Conservation (phyloP, 305 asterid genomes). For the Stenogyne calaminthoides region DNA sequence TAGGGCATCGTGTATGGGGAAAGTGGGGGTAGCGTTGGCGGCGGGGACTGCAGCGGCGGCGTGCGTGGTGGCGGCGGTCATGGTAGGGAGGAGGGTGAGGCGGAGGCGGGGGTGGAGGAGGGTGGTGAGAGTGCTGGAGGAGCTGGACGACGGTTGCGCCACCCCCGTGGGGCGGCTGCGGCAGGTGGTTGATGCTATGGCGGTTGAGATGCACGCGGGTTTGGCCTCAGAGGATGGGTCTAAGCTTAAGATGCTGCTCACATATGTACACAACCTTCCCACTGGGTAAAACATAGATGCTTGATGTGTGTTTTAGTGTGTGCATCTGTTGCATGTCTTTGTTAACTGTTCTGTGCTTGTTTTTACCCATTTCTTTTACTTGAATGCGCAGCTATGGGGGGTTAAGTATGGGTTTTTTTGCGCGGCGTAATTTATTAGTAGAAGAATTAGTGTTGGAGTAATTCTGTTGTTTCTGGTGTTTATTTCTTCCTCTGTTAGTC, state of each 20-base stretch:
- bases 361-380: conserved; percentile 4
- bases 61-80: conserved; percentile 62
- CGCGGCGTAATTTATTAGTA: no score
- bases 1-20: conserved; percentile 49
- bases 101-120: conserved; percentile 70
- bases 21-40: conserved; percentile 57
- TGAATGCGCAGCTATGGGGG: not conserved
- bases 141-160: conserved; percentile 69
- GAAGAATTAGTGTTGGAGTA: not conserved
- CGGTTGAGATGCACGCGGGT: conserved; percentile 97
- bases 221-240: conserved; percentile 92
- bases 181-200: conserved; percentile 92
- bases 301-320: conserved; percentile 8
- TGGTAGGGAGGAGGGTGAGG: conserved; percentile 58
- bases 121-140: conserved; percentile 66
- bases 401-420: no score
- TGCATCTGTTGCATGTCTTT: conserved; percentile 22
- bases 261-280: conserved; percentile 74
- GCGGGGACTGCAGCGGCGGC: conserved; percentile 79
- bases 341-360: conserved; percentile 11
- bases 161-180: conserved; percentile 70
- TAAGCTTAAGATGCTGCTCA: conserved; percentile 88
- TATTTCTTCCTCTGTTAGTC: conserved; percentile 18
- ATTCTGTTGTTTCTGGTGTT: conserved; percentile 13
- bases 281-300: conserved; percentile 60